phyloP scores from a whole-genome alignment of 1,139 yeast species.

The Sporopachydermia cereana region DNA sequence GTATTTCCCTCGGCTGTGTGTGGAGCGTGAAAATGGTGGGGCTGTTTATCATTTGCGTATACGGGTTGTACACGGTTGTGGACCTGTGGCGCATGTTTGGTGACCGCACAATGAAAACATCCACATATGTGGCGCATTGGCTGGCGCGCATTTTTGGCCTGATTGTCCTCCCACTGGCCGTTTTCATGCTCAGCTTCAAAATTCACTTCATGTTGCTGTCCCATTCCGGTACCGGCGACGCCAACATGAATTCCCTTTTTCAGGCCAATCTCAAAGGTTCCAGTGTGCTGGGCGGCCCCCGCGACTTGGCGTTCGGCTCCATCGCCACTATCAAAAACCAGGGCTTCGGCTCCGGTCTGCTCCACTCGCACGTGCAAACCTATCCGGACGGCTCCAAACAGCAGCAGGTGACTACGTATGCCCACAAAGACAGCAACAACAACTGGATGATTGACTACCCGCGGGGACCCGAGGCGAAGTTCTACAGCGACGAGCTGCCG shows the following conservation, averaged over 20 bases:
- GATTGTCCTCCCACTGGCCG: constrained; percentile 59
- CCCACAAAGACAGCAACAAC: constrained; percentile 86
- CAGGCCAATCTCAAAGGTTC: constrained; percentile 87
- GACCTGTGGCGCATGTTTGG: constrained; percentile 61
- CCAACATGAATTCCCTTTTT: constrained; percentile 92
- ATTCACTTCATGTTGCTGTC: constrained; percentile 66
- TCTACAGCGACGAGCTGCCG: constrained; percentile 38
- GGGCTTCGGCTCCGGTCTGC: constrained; percentile 83
- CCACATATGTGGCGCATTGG: constrained; percentile 58
- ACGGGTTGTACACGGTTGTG: constrained; percentile 73
- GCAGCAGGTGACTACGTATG: constrained; percentile 92
- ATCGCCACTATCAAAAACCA: constrained; percentile 74
- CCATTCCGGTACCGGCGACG: constrained; percentile 91
- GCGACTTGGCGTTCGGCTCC: constrained; percentile 78
- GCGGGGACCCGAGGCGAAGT: constrained; percentile 45
- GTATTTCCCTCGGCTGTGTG: constrained; percentile 82
- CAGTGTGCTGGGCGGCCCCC: constrained; percentile 73
- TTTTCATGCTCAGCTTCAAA: constrained; percentile 65
- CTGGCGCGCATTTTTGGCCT: constrained; percentile 48
- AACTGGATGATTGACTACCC: constrained; percentile 79
- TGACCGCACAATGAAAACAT: constrained; percentile 32
- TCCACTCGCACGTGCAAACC: constrained; percentile 90
- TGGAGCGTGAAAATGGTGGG: constrained; percentile 97
- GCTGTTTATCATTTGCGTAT: constrained; percentile 65
- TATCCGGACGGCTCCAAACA: constrained; percentile 94